These are phyloP conservation scores for Heracleum sosnowskyi DNA, from an alignment of 129 eudicot species.

Conservation along the genomic window DNA sequence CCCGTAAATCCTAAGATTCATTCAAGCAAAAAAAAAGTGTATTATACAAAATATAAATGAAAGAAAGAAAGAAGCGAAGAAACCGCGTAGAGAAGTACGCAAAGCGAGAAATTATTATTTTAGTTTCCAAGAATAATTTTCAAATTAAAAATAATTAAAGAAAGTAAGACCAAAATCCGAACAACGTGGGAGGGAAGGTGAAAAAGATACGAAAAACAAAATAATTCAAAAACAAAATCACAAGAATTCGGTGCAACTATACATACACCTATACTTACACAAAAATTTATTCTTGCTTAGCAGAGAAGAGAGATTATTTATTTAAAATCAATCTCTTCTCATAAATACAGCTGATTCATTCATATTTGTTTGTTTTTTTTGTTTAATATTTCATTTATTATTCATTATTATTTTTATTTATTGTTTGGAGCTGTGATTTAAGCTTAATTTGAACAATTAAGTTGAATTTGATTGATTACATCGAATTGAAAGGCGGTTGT, in stretches of 20 bases:
- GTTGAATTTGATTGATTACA: background rate
- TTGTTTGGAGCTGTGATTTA: background rate
- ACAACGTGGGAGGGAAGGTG: conserved; percentile 1
- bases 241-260: background rate
- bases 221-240: background rate
- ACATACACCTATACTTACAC: background rate
- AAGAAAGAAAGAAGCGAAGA: background rate
- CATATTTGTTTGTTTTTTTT: too few relatives aligned
- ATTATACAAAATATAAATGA: too few relatives aligned
- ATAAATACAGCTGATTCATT: too few relatives aligned
- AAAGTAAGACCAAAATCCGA: background rate
- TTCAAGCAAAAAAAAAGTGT: too few relatives aligned
- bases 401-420: background rate
- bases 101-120: background rate
- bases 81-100: background rate
- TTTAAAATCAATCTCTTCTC: too few relatives aligned
- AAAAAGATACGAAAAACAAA: background rate
- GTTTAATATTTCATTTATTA: background rate
- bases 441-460: background rate
- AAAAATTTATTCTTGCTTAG: background rate
- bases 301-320: too few relatives aligned
- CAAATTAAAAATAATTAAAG: background rate
- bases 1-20: too few relatives aligned
- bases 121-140: too few relatives aligned
- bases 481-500: background rate